Evolutionary conservation across 2,329 filamentous ascomycete genomes (phyloP).

Genomic region (Juglanconis sp.): DNA sequence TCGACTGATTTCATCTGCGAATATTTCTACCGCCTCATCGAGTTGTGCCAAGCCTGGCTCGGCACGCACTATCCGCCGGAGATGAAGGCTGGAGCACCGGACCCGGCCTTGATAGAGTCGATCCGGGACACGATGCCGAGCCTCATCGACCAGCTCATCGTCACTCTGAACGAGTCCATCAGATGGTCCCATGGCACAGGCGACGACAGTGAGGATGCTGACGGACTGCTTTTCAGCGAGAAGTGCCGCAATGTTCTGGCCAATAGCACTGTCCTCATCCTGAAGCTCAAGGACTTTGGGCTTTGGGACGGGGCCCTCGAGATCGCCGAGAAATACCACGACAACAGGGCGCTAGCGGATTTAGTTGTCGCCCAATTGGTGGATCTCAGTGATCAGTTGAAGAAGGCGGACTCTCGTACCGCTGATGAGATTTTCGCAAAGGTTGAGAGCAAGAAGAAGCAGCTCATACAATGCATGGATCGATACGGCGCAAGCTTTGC

Average conservation of each 20-base stretch:
- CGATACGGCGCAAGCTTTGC: slow-evolving; percentile 65
- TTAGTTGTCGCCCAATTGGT: slow-evolving; percentile 54
- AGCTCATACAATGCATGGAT: slow-evolving; percentile 54
- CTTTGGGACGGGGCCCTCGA: slow-evolving; percentile 57
- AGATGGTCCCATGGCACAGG: slow-evolving; percentile 46
- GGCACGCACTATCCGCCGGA: slow-evolving; percentile 39
- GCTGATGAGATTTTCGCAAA: slow-evolving; percentile 39
- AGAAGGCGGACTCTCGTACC: slow-evolving; percentile 29
- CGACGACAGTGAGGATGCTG: slow-evolving; percentile 44
- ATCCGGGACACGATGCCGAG: slow-evolving; percentile 48
- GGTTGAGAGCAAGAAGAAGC: slow-evolving; percentile 44
- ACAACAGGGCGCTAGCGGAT: slow-evolving; percentile 53
- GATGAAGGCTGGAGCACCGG: slow-evolving; percentile 25
- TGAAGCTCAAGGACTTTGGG: slow-evolving; percentile 50
- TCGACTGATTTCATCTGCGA: slow-evolving; percentile 63
- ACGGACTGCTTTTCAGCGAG: slow-evolving; percentile 44
- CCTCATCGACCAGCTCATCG: slow-evolving; percentile 54
- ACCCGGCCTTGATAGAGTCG: slow-evolving; percentile 39
- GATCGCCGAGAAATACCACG: slow-evolving; percentile 57
- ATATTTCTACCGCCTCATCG: slow-evolving; percentile 57
- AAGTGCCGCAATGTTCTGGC: slow-evolving; percentile 38
- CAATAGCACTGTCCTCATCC: slow-evolving; percentile 39
- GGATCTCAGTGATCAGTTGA: slow-evolving; percentile 33
- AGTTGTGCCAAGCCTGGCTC: slow-evolving; percentile 56
- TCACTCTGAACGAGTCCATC: slow-evolving; percentile 50